phyloP scores from a whole-genome alignment of 768 basidiomycete species.

The Rhizopogon sp. region DNA sequence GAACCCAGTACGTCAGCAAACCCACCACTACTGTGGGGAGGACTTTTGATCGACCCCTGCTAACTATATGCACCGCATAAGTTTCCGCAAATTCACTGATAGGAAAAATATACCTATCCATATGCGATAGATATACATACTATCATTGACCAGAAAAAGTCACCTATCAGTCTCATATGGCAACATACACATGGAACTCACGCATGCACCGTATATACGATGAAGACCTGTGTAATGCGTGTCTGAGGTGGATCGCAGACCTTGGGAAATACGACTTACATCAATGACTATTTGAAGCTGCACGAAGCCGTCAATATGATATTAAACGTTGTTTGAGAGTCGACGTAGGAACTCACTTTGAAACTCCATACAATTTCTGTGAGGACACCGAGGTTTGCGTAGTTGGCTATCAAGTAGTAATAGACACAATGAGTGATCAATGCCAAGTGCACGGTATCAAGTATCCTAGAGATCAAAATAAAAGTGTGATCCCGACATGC shows the following conservation, averaged over 20 bases:
- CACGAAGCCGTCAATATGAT: background rate
- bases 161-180: background rate
- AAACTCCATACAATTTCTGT: conserved; percentile 24
- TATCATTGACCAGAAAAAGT: background rate
- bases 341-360: background rate
- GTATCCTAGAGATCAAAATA: conserved; percentile 19
- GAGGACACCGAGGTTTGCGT: conserved; percentile 23
- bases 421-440: conserved; percentile 31
- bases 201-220: background rate
- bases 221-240: background rate
- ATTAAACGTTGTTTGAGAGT: background rate
- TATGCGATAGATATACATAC: background rate
- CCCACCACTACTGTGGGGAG: background rate
- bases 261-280: background rate
- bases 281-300: background rate
- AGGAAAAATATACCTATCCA: conserved; percentile 1
- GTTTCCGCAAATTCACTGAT: background rate
- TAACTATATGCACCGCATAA: background rate
- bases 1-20: background rate
- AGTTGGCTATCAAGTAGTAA: conserved; percentile 31
- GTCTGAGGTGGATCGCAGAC: background rate
- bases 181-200: background rate
- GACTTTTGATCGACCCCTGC: background rate
- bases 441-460: conserved; percentile 30
- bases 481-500: background rate